Percentiles rank a stretch among this genome's conserved stretches.
Conservation (phyloP, 2,329 filamentous ascomycete species). For the Herpotrichia juniperi region DNA sequence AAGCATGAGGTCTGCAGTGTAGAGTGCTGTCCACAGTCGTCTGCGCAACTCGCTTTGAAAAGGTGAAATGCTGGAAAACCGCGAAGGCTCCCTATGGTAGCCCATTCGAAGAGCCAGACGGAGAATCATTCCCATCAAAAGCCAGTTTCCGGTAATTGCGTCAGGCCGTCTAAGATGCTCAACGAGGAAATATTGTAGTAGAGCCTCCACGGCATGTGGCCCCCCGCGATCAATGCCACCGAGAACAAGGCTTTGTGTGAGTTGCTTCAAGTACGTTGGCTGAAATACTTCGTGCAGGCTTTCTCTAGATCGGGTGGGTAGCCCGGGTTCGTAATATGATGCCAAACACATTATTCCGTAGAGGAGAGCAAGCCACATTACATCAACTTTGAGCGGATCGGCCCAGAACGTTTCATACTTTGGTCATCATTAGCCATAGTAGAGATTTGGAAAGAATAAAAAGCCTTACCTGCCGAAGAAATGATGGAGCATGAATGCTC, state of each 20-base stretch:
- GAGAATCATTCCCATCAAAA: slow-evolving; percentile 36
- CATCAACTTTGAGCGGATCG: slow-evolving; percentile 41
- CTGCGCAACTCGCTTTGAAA: slow-evolving; percentile 66
- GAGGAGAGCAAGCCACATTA: slow-evolving; percentile 54
- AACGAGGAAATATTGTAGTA: slow-evolving; percentile 34
- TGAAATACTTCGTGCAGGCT: slow-evolving; percentile 35
- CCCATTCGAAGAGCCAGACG: slow-evolving; percentile 47
- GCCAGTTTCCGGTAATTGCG: slow-evolving; percentile 33
- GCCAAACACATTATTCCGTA: slow-evolving; percentile 47
- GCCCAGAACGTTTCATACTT: slow-evolving; percentile 52
- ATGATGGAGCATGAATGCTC: slow-evolving; percentile 37
- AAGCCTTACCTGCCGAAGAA: slow-evolving; percentile 32
- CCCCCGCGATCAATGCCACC: slow-evolving; percentile 42
- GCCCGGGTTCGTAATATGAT: slow-evolving; percentile 32
- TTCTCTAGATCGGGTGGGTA: slow-evolving; percentile 9
- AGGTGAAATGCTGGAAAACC: slow-evolving; percentile 49
- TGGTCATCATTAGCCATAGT: too few relatives aligned
- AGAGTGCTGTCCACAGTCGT: slow-evolving; percentile 63
- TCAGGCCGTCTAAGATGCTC: slow-evolving; percentile 36
- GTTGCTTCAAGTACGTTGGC: too few relatives aligned
- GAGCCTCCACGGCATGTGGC: slow-evolving; percentile 36
- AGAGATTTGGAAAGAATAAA: too few relatives aligned
- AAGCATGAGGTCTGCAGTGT: slow-evolving; percentile 45
- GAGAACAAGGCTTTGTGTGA: slow-evolving; percentile 38
- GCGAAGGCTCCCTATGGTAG: slow-evolving; percentile 49